phyloP scores from a whole-genome alignment of 2,329 filamentous ascomycete species.

The Aspergillus hortae region DNA sequence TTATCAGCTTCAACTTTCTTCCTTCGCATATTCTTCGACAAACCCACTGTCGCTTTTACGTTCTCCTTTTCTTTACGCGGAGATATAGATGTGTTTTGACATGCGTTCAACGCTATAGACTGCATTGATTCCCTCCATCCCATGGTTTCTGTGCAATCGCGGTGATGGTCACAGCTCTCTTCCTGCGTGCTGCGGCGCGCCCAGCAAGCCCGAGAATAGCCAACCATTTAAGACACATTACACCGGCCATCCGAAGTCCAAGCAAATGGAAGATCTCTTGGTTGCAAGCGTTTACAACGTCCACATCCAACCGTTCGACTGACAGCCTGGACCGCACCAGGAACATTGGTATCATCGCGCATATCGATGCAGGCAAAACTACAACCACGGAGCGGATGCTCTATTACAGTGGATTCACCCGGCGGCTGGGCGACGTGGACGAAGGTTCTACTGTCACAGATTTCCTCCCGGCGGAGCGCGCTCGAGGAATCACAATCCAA shows the following conservation, averaged over 20 bases:
- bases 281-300: conserved; percentile 27
- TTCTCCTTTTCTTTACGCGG: neutral
- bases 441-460: conserved; percentile 96
- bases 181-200: conserved; percentile 27
- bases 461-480: conserved; percentile 87
- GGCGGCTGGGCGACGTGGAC: conserved; percentile 89
- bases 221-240: conserved; percentile 6
- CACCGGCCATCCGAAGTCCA: neutral
- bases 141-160: conserved; percentile 7
- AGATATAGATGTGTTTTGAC: neutral
- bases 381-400: conserved; percentile 99
- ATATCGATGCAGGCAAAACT: conserved; percentile 98
- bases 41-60: neutral
- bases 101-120: neutral
- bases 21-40: neutral
- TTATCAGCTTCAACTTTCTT: conserved; percentile 10
- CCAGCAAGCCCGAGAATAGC: conserved; percentile 6
- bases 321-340: conserved; percentile 61
- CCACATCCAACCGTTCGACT: conserved; percentile 17
- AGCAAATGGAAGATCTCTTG: neutral
- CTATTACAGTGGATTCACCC: conserved; percentile 87
- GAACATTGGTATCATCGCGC: conserved; percentile 97
- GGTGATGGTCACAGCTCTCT: conserved; percentile 29
- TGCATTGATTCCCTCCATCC: neutral
- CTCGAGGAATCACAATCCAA: conserved; percentile 94